phyloP scores from a whole-genome alignment of 2,329 filamentous ascomycete species.

The Aspergillus pseudonomiae region DNA sequence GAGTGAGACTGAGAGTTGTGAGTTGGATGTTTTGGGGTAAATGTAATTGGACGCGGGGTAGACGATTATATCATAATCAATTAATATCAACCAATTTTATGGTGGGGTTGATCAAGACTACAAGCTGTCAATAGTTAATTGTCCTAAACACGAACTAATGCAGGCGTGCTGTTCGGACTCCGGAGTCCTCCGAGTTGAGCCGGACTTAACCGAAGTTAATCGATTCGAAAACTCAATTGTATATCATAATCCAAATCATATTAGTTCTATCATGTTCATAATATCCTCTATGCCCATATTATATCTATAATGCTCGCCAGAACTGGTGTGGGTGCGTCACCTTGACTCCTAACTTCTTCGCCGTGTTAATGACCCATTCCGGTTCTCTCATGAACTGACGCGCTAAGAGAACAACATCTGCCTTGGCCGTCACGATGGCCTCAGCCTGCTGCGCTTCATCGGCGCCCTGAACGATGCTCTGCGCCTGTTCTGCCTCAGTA shows the following conservation, averaged over 20 bases:
- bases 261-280: not conserved
- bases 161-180: not conserved
- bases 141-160: not conserved
- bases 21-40: not conserved
- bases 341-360: slow-evolving; percentile 52
- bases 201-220: not conserved
- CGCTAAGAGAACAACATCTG: slow-evolving; percentile 56
- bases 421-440: slow-evolving; percentile 31
- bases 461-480: slow-evolving; percentile 47
- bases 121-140: too few species aligned
- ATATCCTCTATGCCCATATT: not conserved
- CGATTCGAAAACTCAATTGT: not conserved
- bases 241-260: not conserved
- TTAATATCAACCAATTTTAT: not conserved
- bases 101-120: not conserved
- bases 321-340: slow-evolving; percentile 55
- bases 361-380: slow-evolving; percentile 57
- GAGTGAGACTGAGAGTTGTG: not conserved
- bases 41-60: slow-evolving; percentile 1
- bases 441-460: slow-evolving; percentile 32
- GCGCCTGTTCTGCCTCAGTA: slow-evolving; percentile 56
- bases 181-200: not conserved
- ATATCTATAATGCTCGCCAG: slow-evolving; percentile 22
- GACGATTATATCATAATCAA: not conserved
- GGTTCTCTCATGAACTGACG: slow-evolving; percentile 60